Evolutionary conservation across 75 land plant species (phyloP).

Genomic region (Gnetum montanum): DNA sequence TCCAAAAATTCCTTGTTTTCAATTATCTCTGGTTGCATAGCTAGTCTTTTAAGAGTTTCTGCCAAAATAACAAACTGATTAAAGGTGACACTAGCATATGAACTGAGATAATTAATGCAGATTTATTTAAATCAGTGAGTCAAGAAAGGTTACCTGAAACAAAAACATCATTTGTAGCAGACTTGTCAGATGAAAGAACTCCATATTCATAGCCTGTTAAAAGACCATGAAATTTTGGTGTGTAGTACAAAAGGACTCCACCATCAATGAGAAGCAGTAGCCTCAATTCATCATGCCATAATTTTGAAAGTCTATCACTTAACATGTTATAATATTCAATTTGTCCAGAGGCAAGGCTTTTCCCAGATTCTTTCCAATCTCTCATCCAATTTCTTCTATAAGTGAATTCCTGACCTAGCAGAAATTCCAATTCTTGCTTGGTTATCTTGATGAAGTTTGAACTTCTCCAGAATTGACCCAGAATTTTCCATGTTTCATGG

Average conservation of each 20-base stretch:
- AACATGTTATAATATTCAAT: conserved; percentile 26
- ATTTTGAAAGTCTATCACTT: conserved; percentile 22
- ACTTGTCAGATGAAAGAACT: conserved; percentile 51
- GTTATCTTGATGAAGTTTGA: conserved; percentile 80
- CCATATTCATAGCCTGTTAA: conserved; percentile 47
- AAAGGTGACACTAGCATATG: not conserved
- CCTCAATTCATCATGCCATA: conserved; percentile 63
- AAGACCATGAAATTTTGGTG: conserved; percentile 25
- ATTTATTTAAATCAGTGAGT: not conserved
- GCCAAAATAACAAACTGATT: not conserved
- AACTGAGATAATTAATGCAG: not conserved
- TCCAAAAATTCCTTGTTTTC: no score
- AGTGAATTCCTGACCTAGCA: conserved; percentile 48
- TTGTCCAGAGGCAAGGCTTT: conserved; percentile 11
- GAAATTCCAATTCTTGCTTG: conserved; percentile 84
- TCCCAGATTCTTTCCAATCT: conserved; percentile 27
- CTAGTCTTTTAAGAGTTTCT: not conserved
- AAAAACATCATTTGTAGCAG: conserved; percentile 51
- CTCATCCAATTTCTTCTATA: conserved; percentile 30
- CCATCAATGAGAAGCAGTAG: conserved; percentile 63
- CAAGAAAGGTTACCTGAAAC: conserved; percentile 40
- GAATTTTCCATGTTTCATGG: conserved; percentile 46
- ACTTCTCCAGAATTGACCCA: conserved; percentile 54
- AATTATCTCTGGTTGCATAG: conserved; percentile 3
- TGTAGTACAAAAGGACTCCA: conserved; percentile 52